Evolutionary conservation across 352 stramenopile genomes (phyloP), one percentile per base, ranked within the genome.

Genomic region (Aphanomyces euteiches): DNA sequence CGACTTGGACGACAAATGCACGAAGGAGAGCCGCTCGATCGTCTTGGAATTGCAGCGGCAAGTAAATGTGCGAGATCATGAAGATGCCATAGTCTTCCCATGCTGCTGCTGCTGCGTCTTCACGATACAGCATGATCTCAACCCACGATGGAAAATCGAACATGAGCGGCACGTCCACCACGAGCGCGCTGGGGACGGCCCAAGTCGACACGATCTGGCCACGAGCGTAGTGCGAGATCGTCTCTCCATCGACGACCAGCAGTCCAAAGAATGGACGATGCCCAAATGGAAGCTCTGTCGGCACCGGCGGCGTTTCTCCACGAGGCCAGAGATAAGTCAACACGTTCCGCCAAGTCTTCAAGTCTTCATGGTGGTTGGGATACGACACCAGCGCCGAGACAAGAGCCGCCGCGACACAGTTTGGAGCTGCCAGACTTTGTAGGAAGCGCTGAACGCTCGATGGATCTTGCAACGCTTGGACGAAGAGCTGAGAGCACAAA

Each of bases 1-100:
- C 54, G 10, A 61, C 54, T 10, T 17, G 17, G 36, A 39, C 19
- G 8, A 61, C 54, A 39, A 10, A 61, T 37, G 39, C 54, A 45
- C 34, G 54, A 12, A 61, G 15, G 8, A 61, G 28, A 5, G 39
- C 6, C 5, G 12, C 12, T 61, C 54, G 54, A 40, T 40, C 17
- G 54, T 37, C 54, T 7, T 40, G 7, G 28, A 61, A 61, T 61
- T 61, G 54, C 15, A 61, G 8, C 19, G 54, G 54, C 19, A 61
- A 41, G 54, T 61, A 61, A 12, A 61, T 37, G 7, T n/a, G 10
- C 10, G 54, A 17, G 54, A 61, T 6, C 54, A 37, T 61, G 19
- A 13, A 37, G 1, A 13, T 7, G 54, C 28, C 54, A 37, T 58
- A 58, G 15, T 17, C 7, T 58, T 58, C 7, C 50, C 50, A 61